Evolutionary conservation across 345 rosid genomes (phyloP).

Genomic region (Excoecaria agallocha): DNA sequence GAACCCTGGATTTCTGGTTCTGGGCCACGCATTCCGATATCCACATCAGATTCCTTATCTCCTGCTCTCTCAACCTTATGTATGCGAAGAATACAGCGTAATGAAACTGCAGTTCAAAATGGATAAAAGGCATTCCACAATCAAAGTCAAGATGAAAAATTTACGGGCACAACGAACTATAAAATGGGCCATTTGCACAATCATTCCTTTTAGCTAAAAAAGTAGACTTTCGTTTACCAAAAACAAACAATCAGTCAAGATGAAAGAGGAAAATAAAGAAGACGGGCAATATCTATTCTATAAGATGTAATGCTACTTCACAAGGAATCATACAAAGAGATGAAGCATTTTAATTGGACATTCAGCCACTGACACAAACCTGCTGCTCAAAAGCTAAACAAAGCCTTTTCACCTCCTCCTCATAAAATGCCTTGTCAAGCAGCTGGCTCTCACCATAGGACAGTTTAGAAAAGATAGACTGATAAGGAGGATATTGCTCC

Average conservation of each 20-base stretch:
- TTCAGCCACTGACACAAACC: conserved; percentile 41
- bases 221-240: neutral
- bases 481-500: conserved; percentile 96
- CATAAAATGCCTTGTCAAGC: conserved; percentile 97
- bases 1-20: conserved; percentile 97
- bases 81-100: conserved; percentile 90
- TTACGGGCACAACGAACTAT: neutral
- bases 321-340: neutral
- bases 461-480: conserved; percentile 76
- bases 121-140: neutral
- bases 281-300: neutral
- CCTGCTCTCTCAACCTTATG: conserved; percentile 97
- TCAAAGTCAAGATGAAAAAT: neutral
- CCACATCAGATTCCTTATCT: conserved; percentile 99
- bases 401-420: conserved; percentile 97
- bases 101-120: conserved; percentile 65
- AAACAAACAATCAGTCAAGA: neutral
- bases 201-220: neutral
- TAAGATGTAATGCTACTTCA: neutral
- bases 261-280: neutral
- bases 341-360: neutral
- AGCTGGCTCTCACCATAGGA: conserved; percentile 97
- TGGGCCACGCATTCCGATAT: conserved; percentile 97
- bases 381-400: conserved; percentile 96
- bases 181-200: neutral